Conservation (phyloP, 768 basidiomycete species). For the Boletus vermiculosoides region DNA sequence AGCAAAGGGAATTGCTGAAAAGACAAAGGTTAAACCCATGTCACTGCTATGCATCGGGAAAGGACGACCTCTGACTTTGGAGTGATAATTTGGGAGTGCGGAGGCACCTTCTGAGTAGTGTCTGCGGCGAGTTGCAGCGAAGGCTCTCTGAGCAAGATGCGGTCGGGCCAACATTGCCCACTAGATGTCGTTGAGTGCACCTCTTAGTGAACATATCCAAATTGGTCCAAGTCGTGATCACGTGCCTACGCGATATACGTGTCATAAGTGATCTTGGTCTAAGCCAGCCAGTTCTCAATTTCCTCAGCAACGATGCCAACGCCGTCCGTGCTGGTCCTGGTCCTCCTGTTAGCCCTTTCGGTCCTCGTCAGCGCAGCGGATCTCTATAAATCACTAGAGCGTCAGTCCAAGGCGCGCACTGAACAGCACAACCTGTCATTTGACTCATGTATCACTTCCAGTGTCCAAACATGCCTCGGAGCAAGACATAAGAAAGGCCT, state of each 20-base stretch:
- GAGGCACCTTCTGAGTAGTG: constrained; percentile 19
- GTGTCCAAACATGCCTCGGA: constrained; percentile 80
- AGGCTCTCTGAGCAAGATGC: constrained; percentile 1
- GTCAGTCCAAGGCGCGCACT: constrained; percentile 52
- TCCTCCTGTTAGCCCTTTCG: constrained; percentile 35
- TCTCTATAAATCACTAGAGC: constrained; percentile 78
- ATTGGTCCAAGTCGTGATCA: constrained; percentile 11
- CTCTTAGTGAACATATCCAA: background rate
- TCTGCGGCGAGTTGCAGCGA: constrained; percentile 6
- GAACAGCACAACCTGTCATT: constrained; percentile 14
- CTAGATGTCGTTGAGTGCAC: background rate
- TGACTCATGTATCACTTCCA: constrained; percentile 28
- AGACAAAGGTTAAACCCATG: constrained; percentile 7
- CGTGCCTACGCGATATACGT: constrained; percentile 33
- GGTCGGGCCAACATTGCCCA: constrained; percentile 20
- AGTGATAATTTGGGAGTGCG: constrained; percentile 23
- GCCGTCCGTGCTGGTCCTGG: constrained; percentile 24
- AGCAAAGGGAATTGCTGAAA: constrained; percentile 51
- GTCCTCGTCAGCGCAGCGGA: constrained; percentile 52
- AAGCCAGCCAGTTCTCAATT: background rate
- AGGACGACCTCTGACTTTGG: constrained; percentile 41
- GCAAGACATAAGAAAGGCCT: constrained; percentile 87
- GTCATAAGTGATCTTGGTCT: constrained; percentile 14
- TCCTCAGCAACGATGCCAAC: constrained; percentile 23
- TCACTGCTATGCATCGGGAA: background rate